Evolutionary conservation across 2,329 filamentous ascomycete genomes (phyloP).

Genomic region (Nemania sp.): DNA sequence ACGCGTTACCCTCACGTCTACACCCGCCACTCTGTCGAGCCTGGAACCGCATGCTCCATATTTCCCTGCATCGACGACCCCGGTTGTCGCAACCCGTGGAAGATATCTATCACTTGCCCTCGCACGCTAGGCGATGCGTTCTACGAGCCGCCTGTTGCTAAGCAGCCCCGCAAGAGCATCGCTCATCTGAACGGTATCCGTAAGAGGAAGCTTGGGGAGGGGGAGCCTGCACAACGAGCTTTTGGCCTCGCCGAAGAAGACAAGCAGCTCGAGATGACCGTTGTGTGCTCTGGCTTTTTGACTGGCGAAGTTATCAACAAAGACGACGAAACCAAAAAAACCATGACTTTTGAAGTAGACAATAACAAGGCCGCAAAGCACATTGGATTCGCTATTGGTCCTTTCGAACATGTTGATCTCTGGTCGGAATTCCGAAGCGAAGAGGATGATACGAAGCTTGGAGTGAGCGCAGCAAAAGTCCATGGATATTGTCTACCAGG

Average conservation of each 20-base stretch:
- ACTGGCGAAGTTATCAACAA: conserved; percentile 81
- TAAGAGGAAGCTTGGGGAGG: conserved; percentile 48
- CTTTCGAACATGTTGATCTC: conserved; percentile 91
- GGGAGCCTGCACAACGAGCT: conserved; percentile 45
- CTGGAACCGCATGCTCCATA: conserved; percentile 80
- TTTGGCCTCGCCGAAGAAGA: conserved; percentile 71
- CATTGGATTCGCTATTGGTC: conserved; percentile 90
- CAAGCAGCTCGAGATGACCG: conserved; percentile 83
- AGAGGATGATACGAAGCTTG: conserved; percentile 89
- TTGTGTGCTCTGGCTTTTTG: conserved; percentile 88
- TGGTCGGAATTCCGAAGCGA: conserved; percentile 83
- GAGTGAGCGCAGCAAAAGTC: conserved; percentile 84
- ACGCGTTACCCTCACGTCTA: conserved; percentile 88
- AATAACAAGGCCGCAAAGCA: conserved; percentile 82
- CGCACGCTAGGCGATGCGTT: conserved; percentile 82
- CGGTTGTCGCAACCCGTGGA: conserved; percentile 81
- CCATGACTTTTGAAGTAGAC: conserved; percentile 79
- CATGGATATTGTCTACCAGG: conserved; percentile 90
- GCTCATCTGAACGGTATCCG: conserved; percentile 39
- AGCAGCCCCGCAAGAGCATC: conserved; percentile 37
- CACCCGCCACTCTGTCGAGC: conserved; percentile 77
- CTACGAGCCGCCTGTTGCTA: conserved; percentile 51
- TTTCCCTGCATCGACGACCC: conserved; percentile 94
- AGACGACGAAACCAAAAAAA: conserved; percentile 79
- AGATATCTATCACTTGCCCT: conserved; percentile 83